These are phyloP conservation scores for Lobosporangium transversale DNA, from an alignment of 192 early-diverging fungal genomes.

Conservation along the genomic window DNA sequence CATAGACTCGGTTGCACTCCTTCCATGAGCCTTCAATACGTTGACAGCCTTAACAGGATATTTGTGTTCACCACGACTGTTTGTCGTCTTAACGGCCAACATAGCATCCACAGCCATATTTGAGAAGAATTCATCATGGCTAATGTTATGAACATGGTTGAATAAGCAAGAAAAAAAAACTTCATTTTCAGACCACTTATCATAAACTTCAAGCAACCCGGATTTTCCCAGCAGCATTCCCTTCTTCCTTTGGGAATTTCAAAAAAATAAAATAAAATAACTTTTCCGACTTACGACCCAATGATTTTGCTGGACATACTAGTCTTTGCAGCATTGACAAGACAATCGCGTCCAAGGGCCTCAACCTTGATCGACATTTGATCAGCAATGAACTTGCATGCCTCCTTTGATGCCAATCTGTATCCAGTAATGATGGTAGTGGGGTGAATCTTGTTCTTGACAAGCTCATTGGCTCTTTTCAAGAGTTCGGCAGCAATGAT, in stretches of 20 bases:
- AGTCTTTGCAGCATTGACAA: slow-evolving; percentile 98
- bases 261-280: too few species aligned
- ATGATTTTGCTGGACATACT: slow-evolving; percentile 98
- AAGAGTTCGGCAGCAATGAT: slow-evolving; percentile 98
- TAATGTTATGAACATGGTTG: too few species aligned
- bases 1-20: slow-evolving; percentile 85
- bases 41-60: slow-evolving; percentile 99
- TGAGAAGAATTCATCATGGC: slow-evolving; percentile 95
- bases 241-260: too few species aligned
- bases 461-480: slow-evolving; percentile 93
- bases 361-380: slow-evolving; percentile 97
- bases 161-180: too few species aligned
- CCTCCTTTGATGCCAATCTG: slow-evolving; percentile 95
- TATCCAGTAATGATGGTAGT: slow-evolving; percentile 98
- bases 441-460: slow-evolving; percentile 99
- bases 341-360: slow-evolving; percentile 89
- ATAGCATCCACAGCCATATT: slow-evolving; percentile 95
- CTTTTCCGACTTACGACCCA: slow-evolving; percentile 76
- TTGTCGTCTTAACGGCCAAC: slow-evolving; percentile 90
- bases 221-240: too few species aligned
- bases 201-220: too few species aligned
- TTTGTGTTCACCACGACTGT: slow-evolving; percentile 84
- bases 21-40: slow-evolving; percentile 96
- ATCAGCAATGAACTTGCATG: slow-evolving; percentile 97
- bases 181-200: too few species aligned